Base-by-base conservation (phyloP, 768 basidiomycete genomes). In the Mycena belliarum region DNA sequence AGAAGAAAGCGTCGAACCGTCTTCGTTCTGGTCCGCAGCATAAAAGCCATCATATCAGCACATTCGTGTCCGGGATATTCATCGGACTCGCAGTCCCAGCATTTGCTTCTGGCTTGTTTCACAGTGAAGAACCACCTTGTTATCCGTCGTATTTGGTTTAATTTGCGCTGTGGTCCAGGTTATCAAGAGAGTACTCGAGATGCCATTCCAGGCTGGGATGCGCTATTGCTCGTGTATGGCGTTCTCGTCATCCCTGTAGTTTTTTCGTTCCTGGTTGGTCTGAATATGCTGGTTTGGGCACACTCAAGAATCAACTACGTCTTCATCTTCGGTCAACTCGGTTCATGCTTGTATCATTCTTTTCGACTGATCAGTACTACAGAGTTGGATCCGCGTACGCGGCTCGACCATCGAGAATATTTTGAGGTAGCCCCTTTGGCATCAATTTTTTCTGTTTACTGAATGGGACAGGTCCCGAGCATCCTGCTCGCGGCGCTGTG, bases 271-370 rank as follows among this genome's bases (percentile, higher is more conserved):
- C 74, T 97, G 1, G 82, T 98, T 52, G 90, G 92, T 24, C 55
- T 90, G n/a, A 98, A 99, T 68, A 62, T 98, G 6, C 63, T 87
- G 21, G 88, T 87, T 0, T 99, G 91, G 89, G 78, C 83, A 0
- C 72, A 73, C 6, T 76, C 86, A 6, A 80, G 89, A 44, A 93
- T 99, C 64, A 98, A 98, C 68, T 96, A 95, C 65, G 82, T 87
- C n/a, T 96, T 98, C 70, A 91, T 95, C 33, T 91, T 95, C 66
- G 89, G 89, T 90, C 57, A 37, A 81, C 65, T 64, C 35, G 18
- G 21, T 41, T 62, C 57, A 44, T 24, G 28, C 18, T 10, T 49
- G n/a, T 21, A 21, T 33, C 23, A 18, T 3, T 14, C 29, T 46
- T 55, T 16, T 58, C 18, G 28, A n/a, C 18, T 60, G 6, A 35